Conservation (phyloP, 495 filamentous ascomycete species). For the Geoglossum glabrum region DNA sequence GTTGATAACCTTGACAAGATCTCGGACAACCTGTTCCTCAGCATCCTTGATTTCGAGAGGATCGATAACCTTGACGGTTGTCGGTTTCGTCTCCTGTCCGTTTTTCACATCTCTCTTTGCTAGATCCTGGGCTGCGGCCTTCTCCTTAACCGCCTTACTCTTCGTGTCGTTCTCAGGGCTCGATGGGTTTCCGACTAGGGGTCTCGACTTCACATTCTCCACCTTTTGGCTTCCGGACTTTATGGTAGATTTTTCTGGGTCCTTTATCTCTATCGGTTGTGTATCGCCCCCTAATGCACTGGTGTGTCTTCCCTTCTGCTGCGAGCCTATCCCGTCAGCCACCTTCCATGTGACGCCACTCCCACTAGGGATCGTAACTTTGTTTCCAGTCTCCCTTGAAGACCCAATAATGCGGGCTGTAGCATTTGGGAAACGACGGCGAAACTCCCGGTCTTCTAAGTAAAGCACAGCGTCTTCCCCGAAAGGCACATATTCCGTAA, state of each 20-base stretch:
- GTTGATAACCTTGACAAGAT: conserved; percentile 88
- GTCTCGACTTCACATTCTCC: conserved; percentile 10
- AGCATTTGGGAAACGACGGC: conserved; percentile 68
- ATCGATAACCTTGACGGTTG: conserved; percentile 32
- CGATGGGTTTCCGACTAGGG: neutral
- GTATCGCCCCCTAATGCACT: conserved; percentile 20
- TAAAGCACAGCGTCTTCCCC: conserved; percentile 93
- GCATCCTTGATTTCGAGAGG: conserved; percentile 49
- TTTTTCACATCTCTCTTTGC: conserved; percentile 13
- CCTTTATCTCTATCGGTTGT: conserved; percentile 14
- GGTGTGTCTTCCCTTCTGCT: conserved; percentile 27
- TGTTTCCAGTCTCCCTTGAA: conserved; percentile 38
- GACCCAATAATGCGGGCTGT: conserved; percentile 28
- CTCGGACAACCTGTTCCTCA: conserved; percentile 71
- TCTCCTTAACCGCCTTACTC: conserved; percentile 18
- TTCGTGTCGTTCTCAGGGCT: conserved; percentile 24
- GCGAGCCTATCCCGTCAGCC: conserved; percentile 30
- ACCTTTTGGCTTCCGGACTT: conserved; percentile 16
- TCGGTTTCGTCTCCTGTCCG: conserved; percentile 17
- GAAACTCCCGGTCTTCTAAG: conserved; percentile 89
- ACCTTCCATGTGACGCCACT: conserved; percentile 75
- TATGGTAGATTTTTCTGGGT: conserved; percentile 7
- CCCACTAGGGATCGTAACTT: conserved; percentile 65
- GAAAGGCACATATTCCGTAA: conserved; percentile 90
- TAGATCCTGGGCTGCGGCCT: conserved; percentile 9